These are phyloP conservation scores for Echeveria elegans DNA, from an alignment of 164 flowering plant genomes.

Conservation along the genomic window DNA sequence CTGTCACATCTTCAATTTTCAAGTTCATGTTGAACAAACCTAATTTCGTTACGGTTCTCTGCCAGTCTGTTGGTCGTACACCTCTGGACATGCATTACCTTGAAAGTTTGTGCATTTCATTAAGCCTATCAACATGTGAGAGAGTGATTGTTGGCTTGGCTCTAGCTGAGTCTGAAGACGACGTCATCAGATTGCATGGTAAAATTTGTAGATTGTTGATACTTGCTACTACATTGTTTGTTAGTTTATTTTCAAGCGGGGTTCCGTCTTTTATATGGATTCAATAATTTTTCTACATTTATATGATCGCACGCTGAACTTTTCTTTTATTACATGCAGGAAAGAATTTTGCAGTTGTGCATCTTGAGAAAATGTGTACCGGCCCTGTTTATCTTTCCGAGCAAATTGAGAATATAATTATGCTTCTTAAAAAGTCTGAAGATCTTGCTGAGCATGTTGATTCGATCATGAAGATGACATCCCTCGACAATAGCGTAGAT, in stretches of 20 bases:
- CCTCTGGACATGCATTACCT: constrained; percentile 42
- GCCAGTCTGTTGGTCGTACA: constrained; percentile 38
- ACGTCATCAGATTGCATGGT: constrained; percentile 51
- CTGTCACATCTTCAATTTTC: constrained; percentile 37
- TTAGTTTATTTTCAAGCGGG: neutral
- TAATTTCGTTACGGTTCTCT: constrained; percentile 60
- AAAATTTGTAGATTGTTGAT: constrained; percentile 15
- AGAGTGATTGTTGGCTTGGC: constrained; percentile 81
- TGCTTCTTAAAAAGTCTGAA: constrained; percentile 65
- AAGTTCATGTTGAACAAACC: constrained; percentile 50
- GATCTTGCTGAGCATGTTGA: constrained; percentile 69
- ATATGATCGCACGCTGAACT: neutral
- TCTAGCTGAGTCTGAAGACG: constrained; percentile 61
- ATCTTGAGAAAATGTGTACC: constrained; percentile 54
- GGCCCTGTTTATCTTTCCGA: constrained; percentile 43
- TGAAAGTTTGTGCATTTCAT: constrained; percentile 39
- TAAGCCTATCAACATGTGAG: constrained; percentile 52
- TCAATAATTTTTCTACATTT: neutral
- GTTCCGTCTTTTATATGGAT: neutral
- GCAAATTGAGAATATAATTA: constrained; percentile 61
- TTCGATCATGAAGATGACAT: constrained; percentile 52
- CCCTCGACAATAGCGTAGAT: constrained; percentile 35
- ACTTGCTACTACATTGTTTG: neutral
- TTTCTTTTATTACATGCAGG: constrained; percentile 40
- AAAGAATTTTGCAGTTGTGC: constrained; percentile 60